These are phyloP conservation scores for Solanum hybrid DNA, from an alignment of 305 asterid species.

Conservation along the genomic window DNA sequence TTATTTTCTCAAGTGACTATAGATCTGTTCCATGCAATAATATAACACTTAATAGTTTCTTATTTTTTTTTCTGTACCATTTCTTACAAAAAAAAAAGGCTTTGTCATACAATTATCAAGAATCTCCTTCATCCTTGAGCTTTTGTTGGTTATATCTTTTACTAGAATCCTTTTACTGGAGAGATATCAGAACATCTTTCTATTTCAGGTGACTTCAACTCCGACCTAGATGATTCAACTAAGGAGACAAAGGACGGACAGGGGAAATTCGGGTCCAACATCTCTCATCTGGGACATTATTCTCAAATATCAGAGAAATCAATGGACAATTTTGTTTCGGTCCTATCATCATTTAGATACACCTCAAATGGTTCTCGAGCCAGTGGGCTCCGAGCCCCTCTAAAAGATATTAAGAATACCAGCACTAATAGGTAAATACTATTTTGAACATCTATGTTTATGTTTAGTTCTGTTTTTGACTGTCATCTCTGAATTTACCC, in stretches of 20 bases:
- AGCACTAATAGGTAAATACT: constrained; percentile 36
- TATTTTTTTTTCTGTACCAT: neutral
- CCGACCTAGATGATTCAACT: constrained; percentile 20
- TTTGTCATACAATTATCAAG: neutral
- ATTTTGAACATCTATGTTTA: neutral
- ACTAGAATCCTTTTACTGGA: neutral
- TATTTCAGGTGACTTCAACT: constrained; percentile 29
- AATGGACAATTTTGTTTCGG: constrained; percentile 65
- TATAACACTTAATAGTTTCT: neutral
- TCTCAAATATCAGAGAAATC: constrained; percentile 78
- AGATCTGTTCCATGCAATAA: neutral
- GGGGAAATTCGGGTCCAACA: constrained; percentile 58
- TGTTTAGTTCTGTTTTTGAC: neutral
- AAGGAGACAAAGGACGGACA: constrained; percentile 23
- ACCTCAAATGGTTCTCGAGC: constrained; percentile 77
- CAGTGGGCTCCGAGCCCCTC: constrained; percentile 91
- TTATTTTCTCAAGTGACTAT: neutral
- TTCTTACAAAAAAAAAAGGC: neutral
- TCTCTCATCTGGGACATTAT: constrained; percentile 64
- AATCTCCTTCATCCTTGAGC: neutral
- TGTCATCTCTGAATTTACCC: neutral
- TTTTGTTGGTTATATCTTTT: neutral
- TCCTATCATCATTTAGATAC: constrained; percentile 71
- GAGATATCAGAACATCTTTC: neutral
- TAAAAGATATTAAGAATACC: constrained; percentile 65